Base-by-base conservation (phyloP, 2,329 filamentous ascomycete genomes). In the Xenoacremonium recifei region DNA sequence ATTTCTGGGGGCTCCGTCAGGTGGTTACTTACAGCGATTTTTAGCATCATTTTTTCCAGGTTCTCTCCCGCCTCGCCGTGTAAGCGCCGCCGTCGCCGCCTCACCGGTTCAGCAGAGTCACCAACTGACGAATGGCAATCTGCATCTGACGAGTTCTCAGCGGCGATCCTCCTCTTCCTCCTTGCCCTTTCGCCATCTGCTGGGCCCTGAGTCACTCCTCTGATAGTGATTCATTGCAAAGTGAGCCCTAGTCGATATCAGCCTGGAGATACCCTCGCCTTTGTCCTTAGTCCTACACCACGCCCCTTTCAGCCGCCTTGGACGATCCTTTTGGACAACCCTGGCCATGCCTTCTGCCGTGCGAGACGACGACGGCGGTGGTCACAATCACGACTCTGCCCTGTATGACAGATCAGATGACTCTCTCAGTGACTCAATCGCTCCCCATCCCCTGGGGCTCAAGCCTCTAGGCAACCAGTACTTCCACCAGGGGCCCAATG, bases 401-500 rank as follows among this genome's bases (percentile, higher is more conserved):
- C 37, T 56, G 20, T 55, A 47, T 44, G 47, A 54, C 38, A 49
- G 47, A 32, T 51, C 45, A 18, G 47, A 53, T 45, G 54, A 49
- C 31, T 60, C 67, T 50, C 39, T 47, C 21, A 21, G 45, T 56
- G 63, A 62, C 54, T 78, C 80, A 33, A 84, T 95, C 39, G 85
- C 86, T 37, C 73, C 76, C 29, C 92, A 97, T 71, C 89, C 89
- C 27, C 72, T 96, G 35, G 86, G 86, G 21, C 76, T 97, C 50
- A 93, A 90, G 61, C 92, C 93, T 2, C 77, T 86, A 47, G 93
- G 92, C 27, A 97, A 99, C 70, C 83, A 84, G 54, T 84, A 77
- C 36, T 77, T 92, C 32, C 80, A 82, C 16, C 73, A 80, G 11
- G 73, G 72, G 3, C 73, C 73, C 41, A 87, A 87, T 67, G 78